phyloP scores from a whole-genome alignment of 2,329 filamentous ascomycete genomes.

The Helotiales sp. region DNA sequence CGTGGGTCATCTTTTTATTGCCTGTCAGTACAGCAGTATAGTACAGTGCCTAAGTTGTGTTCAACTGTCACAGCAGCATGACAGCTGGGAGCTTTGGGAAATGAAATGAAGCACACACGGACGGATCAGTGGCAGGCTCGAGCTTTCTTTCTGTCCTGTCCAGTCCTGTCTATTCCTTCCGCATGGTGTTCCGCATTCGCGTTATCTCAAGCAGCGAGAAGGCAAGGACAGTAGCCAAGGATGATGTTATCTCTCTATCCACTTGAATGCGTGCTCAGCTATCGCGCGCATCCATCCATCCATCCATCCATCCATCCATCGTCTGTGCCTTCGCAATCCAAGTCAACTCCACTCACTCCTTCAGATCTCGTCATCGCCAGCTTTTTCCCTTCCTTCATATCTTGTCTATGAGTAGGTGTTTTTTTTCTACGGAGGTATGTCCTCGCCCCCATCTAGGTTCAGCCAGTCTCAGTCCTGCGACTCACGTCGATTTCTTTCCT shows the following conservation, averaged over 20 bases:
- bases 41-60: too few relatives aligned
- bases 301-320: neutral
- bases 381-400: too few relatives aligned
- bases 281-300: neutral
- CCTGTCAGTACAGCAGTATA: neutral
- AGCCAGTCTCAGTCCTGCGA: neutral
- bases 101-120: neutral
- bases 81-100: neutral
- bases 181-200: slow-evolving; percentile 13
- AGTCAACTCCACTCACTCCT: neutral
- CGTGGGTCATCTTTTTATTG: neutral
- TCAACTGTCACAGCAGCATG: neutral
- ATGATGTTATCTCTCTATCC: slow-evolving; percentile 2
- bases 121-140: slow-evolving; percentile 12
- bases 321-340: neutral
- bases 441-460: neutral
- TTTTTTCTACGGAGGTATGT: too few relatives aligned
- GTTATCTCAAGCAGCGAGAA: slow-evolving; percentile 5
- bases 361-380: neutral
- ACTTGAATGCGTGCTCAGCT: neutral
- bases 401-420: too few relatives aligned
- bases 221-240: neutral
- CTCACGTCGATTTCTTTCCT: slow-evolving; percentile 18
- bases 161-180: too few relatives aligned
- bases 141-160: slow-evolving; percentile 19